These are phyloP conservation scores for Microthlaspi erraticum DNA, from an alignment of 345 rosid species.

Conservation along the genomic window DNA sequence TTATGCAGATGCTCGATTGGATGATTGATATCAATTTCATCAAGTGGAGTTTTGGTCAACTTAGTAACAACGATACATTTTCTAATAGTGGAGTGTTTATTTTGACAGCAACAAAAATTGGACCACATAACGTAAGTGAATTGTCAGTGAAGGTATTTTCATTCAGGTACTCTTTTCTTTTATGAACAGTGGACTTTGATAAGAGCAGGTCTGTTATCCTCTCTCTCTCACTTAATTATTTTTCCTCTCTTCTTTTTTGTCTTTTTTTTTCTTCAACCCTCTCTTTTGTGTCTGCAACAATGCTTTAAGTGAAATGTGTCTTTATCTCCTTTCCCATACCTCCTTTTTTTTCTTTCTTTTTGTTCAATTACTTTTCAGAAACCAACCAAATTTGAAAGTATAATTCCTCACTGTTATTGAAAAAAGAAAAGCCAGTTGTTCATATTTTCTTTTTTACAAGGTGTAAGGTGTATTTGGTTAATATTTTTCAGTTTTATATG, in stretches of 20 bases:
- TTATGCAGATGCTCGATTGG: constrained; percentile 13
- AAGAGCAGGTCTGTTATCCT: constrained; percentile 26
- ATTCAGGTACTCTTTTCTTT: constrained; percentile 42
- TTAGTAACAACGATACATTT: constrained; percentile 12
- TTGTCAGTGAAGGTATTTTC: constrained; percentile 45
- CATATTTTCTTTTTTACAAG: constrained; percentile 17
- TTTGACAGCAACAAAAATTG: constrained; percentile 31
- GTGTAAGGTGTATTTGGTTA: constrained; percentile 1
- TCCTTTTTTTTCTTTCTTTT: constrained; percentile 31
- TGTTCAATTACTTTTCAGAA: constrained; percentile 40
- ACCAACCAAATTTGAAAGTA: constrained; percentile 34
- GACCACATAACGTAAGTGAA: constrained; percentile 46
- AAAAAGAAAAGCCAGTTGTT: constrained; percentile 1
- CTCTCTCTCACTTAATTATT: constrained; percentile 15
- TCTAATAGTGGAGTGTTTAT: neutral
- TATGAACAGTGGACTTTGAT: constrained; percentile 44
- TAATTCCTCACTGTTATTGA: constrained; percentile 8
- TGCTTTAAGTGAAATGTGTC: constrained; percentile 49
- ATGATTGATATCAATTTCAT: constrained; percentile 14
- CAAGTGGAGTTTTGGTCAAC: constrained; percentile 36
- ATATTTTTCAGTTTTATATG: neutral
- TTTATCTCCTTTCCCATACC: constrained; percentile 50
- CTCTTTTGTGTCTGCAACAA: constrained; percentile 45
- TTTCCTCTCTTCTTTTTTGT: constrained; percentile 19
- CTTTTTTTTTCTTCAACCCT: constrained; percentile 34